Evolutionary conservation across 495 filamentous ascomycete genomes (phyloP), one percentile per base, ranked within the genome.

Genomic region (Zalerion maritima): DNA sequence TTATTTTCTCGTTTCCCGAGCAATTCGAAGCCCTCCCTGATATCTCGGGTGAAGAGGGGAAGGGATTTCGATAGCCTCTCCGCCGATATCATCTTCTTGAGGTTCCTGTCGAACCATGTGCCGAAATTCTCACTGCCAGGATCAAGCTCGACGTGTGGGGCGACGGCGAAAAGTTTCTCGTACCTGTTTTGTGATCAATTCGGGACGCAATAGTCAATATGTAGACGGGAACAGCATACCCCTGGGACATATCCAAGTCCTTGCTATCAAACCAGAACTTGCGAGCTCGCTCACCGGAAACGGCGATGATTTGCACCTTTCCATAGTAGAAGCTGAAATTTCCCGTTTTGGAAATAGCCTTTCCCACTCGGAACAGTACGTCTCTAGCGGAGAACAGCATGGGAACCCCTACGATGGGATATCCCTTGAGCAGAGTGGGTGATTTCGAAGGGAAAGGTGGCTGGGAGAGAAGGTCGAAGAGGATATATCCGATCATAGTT

Each of bases 301-400:
- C 2, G 0, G 43, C 51, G 4, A 67, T 39, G 17, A 69, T 26
- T 2, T 44, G 49, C 29, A 59, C 38, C 33, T 55, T 51, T 8
- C 64, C 64, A n/a, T 57, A 41, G 42, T 52, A 58, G 43, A 64
- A 67, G 39, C 51, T 61, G 41, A 63, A 65, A 37, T 57, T 55
- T 16, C 60, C 59, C 5, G 49, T 52, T 19, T 35, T 3, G 2
- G 18, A 6, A 6, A 19, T 20, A 10, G 13, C n/a, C 3, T 15
- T 3, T 3, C 20, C 26, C 24, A 30, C 13, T 31, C 26, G 26
- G 14, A 24, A 36, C 16, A 36, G 31, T n/a, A 30, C 34, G 27
- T 28, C 29, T 19, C 34, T 5, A 12, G 26, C 19, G 3, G 26
- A 25, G 27, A 36, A 36, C 11, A 36, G 31, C 13, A 14, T 11